Conservation (phyloP, 371 early-diverging fungal genomes). For the Mortierella sp. region DNA sequence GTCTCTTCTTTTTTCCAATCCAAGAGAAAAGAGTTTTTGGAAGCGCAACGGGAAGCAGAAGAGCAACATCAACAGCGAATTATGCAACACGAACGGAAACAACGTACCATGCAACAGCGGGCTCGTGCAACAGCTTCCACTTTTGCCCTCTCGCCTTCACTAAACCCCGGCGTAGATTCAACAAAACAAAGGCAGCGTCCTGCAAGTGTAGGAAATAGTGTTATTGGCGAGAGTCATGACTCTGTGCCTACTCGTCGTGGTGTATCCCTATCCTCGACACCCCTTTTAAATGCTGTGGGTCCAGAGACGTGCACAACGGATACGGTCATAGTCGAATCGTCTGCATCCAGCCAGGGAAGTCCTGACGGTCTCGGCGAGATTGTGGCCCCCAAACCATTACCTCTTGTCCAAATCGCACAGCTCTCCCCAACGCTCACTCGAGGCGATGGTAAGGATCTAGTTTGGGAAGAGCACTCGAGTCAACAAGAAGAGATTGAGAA, state of each 20-base stretch:
- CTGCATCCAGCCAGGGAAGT: too few species aligned
- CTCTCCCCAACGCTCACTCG: constrained; percentile 34
- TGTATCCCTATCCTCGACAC: too few species aligned
- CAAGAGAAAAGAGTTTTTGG: constrained; percentile 64
- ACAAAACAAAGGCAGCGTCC: not conserved
- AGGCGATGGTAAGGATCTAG: constrained; percentile 19
- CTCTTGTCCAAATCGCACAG: not conserved
- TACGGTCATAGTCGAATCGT: too few species aligned
- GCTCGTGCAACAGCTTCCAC: constrained; percentile 51
- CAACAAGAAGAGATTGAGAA: constrained; percentile 33
- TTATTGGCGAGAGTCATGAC: not conserved
- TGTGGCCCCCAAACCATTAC: constrained; percentile 25
- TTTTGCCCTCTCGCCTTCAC: constrained; percentile 35
- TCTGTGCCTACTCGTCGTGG: constrained; percentile 5
- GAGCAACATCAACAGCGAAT: constrained; percentile 48
- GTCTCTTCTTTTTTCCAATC: constrained; percentile 65
- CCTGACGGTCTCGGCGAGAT: not conserved
- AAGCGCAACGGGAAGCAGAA: constrained; percentile 55
- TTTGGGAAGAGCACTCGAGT: constrained; percentile 12
- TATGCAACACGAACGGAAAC: constrained; percentile 41
- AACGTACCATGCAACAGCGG: constrained; percentile 48
- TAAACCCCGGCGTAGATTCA: not conserved
- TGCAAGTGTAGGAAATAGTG: not conserved
- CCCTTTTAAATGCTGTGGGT: too few species aligned
- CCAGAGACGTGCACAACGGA: too few species aligned